Evolutionary conservation across 768 basidiomycete species (phyloP).

Genomic region (Lentinula sp.): DNA sequence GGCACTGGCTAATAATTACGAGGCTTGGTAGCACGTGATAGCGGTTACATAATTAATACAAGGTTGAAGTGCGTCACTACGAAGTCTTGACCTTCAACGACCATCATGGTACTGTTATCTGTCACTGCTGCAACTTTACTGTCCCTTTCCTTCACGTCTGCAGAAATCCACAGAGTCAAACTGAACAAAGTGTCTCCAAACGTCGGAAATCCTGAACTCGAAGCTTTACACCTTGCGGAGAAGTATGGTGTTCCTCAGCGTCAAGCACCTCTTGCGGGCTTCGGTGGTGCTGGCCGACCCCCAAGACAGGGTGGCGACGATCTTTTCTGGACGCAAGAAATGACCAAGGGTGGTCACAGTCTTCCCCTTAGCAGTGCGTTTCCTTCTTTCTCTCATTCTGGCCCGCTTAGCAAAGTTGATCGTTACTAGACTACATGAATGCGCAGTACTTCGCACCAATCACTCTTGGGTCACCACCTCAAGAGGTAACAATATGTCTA

Average conservation of each 20-base stretch:
- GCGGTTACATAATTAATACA: background rate
- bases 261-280: constrained; percentile 62
- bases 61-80: background rate
- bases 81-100: background rate
- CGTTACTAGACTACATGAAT: constrained; percentile 83
- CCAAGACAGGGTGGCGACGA: constrained; percentile 45
- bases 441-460: constrained; percentile 96
- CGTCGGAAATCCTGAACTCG: constrained; percentile 57
- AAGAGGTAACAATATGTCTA: constrained; percentile 37
- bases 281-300: constrained; percentile 68
- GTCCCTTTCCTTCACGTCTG: constrained; percentile 46
- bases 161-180: constrained; percentile 75
- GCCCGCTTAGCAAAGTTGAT: constrained; percentile 6
- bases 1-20: background rate
- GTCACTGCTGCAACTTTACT: constrained; percentile 36
- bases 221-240: constrained; percentile 84
- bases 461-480: constrained; percentile 75
- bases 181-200: constrained; percentile 75
- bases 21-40: background rate
- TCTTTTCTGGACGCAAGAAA: constrained; percentile 79
- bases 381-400: background rate
- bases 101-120: constrained; percentile 37
- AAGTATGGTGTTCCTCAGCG: constrained; percentile 71
- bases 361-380: constrained; percentile 86
- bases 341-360: constrained; percentile 69